Conservation (phyloP, 306 rosid genomes). For the Fagus sylvatica region DNA sequence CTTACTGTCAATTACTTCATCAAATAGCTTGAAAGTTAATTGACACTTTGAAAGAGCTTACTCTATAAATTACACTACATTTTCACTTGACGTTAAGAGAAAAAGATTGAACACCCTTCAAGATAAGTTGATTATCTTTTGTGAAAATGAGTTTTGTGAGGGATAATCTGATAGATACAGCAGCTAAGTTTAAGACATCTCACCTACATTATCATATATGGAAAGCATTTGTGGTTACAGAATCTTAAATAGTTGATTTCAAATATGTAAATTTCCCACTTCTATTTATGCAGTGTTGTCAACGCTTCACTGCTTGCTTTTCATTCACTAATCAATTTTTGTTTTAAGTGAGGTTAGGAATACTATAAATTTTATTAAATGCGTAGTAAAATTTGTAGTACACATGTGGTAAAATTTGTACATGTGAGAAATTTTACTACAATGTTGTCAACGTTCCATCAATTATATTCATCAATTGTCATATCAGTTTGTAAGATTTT, state of each 20-base stretch:
- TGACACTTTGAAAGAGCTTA: constrained; percentile 29
- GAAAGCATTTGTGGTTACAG: constrained; percentile 31
- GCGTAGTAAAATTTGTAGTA: no score
- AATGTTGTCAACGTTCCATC: no score
- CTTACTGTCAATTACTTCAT: constrained; percentile 15
- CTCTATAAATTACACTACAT: constrained; percentile 10
- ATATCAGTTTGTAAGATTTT: no score
- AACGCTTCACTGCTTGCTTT: neutral
- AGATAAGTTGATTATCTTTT: constrained; percentile 41
- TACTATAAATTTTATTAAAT: no score
- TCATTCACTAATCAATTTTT: neutral
- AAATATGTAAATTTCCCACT: neutral
- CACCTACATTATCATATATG: constrained; percentile 45
- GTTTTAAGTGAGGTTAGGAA: no score
- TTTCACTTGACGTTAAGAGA: constrained; percentile 26
- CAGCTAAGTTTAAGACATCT: constrained; percentile 44
- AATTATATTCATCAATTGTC: no score
- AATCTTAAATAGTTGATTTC: constrained; percentile 29
- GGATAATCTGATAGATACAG: constrained; percentile 23
- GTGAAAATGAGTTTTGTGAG: constrained; percentile 40
- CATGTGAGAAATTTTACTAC: no score
- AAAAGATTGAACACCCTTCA: constrained; percentile 69
- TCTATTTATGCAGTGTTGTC: constrained; percentile 8
- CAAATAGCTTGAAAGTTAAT: constrained; percentile 28
- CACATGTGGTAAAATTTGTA: no score